These are phyloP conservation scores for Yamadazyma kitorensis DNA, from an alignment of 805 yeast species.

Conservation along the genomic window DNA sequence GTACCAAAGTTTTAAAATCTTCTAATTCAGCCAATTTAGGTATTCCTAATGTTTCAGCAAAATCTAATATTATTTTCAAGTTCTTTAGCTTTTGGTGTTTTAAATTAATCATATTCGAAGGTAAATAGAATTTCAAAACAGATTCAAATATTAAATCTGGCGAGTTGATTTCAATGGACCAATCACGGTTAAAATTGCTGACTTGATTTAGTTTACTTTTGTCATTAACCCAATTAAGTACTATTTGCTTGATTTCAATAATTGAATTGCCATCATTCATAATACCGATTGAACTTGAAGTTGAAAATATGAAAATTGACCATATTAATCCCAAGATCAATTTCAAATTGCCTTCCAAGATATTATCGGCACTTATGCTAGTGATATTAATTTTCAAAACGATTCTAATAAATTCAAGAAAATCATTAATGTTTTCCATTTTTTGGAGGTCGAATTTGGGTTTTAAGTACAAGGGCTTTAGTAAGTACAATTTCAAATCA, in stretches of 20 bases:
- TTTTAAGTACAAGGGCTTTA: constrained; percentile 29
- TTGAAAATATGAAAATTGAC: constrained; percentile 44
- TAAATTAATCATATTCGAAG: constrained; percentile 18
- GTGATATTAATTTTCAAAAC: constrained; percentile 39
- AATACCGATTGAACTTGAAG: constrained; percentile 22
- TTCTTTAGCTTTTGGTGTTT: constrained; percentile 24
- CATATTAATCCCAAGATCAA: constrained; percentile 48
- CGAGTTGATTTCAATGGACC: constrained; percentile 49
- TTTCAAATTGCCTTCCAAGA: constrained; percentile 47
- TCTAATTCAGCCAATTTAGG: constrained; percentile 53
- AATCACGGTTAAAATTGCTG: constrained; percentile 51
- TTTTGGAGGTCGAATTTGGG: constrained; percentile 45
- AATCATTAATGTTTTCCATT: constrained; percentile 44
- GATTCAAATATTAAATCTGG: constrained; percentile 46
- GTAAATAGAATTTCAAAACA: constrained; percentile 27
- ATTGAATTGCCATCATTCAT: constrained; percentile 24
- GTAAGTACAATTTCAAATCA: constrained; percentile 18
- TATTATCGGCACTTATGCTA: constrained; percentile 48
- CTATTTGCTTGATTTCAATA: constrained; percentile 27
- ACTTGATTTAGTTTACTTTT: constrained; percentile 21
- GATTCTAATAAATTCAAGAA: constrained; percentile 39
- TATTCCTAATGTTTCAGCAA: constrained; percentile 47
- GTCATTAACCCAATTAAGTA: constrained; percentile 52
- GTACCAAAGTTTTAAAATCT: constrained; percentile 47
- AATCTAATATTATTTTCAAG: constrained; percentile 34